A percentile compares a stretch with the other conserved stretches of the same genome.
Evolutionary conservation across 495 filamentous ascomycete genomes (phyloP).

Genomic region (Massariosphaeria phaeospora): DNA sequence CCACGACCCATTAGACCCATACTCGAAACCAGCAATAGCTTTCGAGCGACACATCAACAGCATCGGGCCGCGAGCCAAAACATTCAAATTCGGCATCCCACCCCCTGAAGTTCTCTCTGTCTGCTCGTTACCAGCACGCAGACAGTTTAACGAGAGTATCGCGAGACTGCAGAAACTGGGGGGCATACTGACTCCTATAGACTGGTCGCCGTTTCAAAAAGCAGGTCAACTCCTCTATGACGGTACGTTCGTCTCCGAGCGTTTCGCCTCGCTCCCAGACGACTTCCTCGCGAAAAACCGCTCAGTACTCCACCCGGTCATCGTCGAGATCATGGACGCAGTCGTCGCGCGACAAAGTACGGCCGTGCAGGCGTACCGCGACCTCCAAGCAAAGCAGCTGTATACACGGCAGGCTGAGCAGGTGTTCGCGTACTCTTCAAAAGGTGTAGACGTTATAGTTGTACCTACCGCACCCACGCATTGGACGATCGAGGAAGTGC

Average conservation of each 20-base stretch:
- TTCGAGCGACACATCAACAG: slow-evolving; percentile 49
- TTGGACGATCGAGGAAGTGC: slow-evolving; percentile 54
- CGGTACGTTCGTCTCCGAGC: slow-evolving; percentile 53
- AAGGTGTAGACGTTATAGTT: slow-evolving; percentile 53
- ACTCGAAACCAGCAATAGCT: slow-evolving; percentile 48
- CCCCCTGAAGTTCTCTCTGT: slow-evolving; percentile 44
- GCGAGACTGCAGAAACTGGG: slow-evolving; percentile 45
- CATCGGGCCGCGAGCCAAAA: slow-evolving; percentile 43
- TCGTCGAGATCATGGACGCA: slow-evolving; percentile 47
- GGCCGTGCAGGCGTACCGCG: slow-evolving; percentile 53
- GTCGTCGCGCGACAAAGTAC: slow-evolving; percentile 46
- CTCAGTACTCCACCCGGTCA: slow-evolving; percentile 52
- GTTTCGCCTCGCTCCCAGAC: slow-evolving; percentile 48
- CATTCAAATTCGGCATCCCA: slow-evolving; percentile 54
- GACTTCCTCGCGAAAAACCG: slow-evolving; percentile 42
- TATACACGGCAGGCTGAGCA: slow-evolving; percentile 48
- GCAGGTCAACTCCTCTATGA: slow-evolving; percentile 57
- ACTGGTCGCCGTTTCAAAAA: slow-evolving; percentile 53
- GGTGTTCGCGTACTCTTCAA: slow-evolving; percentile 43
- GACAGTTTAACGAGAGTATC: slow-evolving; percentile 46
- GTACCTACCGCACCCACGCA: slow-evolving; percentile 60
- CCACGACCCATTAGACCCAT: slow-evolving; percentile 52
- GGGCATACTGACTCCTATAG: slow-evolving; percentile 45
- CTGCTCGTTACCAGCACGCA: slow-evolving; percentile 46
- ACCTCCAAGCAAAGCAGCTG: slow-evolving; percentile 46